Base-by-base conservation (phyloP, 108 stramenopile genomes). In the Cylindrotheca closterium region DNA sequence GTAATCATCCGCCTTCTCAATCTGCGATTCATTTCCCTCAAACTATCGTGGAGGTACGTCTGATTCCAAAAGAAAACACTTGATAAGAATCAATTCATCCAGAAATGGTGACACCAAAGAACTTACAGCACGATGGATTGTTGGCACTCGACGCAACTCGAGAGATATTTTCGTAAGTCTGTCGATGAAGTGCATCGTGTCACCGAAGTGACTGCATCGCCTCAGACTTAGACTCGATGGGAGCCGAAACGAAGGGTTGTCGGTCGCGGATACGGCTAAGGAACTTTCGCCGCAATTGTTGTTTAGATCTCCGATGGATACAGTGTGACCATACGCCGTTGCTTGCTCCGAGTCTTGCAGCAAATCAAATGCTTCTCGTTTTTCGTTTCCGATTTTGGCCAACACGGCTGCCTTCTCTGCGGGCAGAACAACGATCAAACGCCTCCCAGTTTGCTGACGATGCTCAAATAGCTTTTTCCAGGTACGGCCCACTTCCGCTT, bases 401-500 rank as follows among this genome's bases (percentile, higher is more conserved):
- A 93, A 60, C 10, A 84, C 92, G 19, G 77, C 79, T 1, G 92
- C 92, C 55, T 88, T 90, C 25, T 93, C 92, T 10, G 86, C 82
- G n/a, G 89, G 92, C 5, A 90, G 72, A 18, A 91, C 82, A 30
- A 94, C 50, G 26, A 94, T 91, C 46, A 94, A 64, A 33, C 92
- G 51, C 65, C 85, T 65, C 18, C 92, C 92, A 23, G 92, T 89
- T 59, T 85, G 89, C 72, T 91, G 89, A 45, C 84, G 59, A 59
- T 94, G 92, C 74, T 94, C 89, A 73, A 94, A 91, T 22, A 94
- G 48, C 8, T 78, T 74, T 45, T 94, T 94, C 89, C 92, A 94
- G 17, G 84, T 78, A 8, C 88, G 72, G 2, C 92, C 92, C n/a
- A 94, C 92, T 60, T 94, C 92, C 37, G 92, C 89, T 79, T 94